Percentiles rank a stretch among this genome's conserved stretches.
Evolutionary conservation across 2,329 filamentous ascomycete genomes (phyloP).

Genomic region (Monosporascus ibericus): DNA sequence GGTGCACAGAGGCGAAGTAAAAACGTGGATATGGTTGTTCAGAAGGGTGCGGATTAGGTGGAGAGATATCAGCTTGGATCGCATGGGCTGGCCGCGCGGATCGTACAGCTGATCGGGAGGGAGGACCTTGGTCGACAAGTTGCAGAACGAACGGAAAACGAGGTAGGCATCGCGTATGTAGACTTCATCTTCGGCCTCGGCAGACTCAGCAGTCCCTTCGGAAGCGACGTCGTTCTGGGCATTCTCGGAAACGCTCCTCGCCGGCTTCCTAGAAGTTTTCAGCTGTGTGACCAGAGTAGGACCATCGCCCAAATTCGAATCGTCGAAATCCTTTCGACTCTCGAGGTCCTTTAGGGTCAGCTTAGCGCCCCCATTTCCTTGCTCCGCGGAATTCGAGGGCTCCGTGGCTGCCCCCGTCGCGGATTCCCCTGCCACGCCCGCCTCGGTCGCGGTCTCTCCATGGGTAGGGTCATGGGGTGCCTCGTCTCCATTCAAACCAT

Average conservation of each 20-base stretch:
- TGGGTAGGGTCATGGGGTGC: conserved; percentile 28
- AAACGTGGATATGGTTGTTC: conserved; percentile 87
- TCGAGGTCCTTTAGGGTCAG: conserved; percentile 63
- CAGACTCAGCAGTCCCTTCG: conserved; percentile 52
- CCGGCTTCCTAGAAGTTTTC: conserved; percentile 38
- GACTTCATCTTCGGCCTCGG: conserved; percentile 81
- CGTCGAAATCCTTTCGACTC: conserved; percentile 62
- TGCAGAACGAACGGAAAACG: conserved; percentile 96
- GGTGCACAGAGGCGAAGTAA: conserved; percentile 84
- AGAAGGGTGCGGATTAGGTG: conserved; percentile 93
- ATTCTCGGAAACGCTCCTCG: conserved; percentile 46
- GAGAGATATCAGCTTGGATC: conserved; percentile 90
- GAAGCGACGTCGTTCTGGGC: conserved; percentile 47
- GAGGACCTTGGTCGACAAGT: conserved; percentile 87
- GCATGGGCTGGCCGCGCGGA: conserved; percentile 89
- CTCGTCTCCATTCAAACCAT: conserved; percentile 31
- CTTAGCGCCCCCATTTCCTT: conserved; percentile 37
- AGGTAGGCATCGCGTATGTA: conserved; percentile 96
- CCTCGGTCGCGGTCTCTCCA: no score
- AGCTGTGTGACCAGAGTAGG: conserved; percentile 62
- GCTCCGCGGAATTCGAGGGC: conserved; percentile 10
- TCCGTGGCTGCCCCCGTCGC: conserved; percentile 20
- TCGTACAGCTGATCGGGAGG: conserved; percentile 89
- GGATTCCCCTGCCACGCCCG: background rate
- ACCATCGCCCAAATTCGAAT: conserved; percentile 60